A percentile compares a stretch with the other conserved stretches of the same genome.
phyloP scores from a whole-genome alignment of 306 rosid species.

The Casuarina cunninghamiana region DNA sequence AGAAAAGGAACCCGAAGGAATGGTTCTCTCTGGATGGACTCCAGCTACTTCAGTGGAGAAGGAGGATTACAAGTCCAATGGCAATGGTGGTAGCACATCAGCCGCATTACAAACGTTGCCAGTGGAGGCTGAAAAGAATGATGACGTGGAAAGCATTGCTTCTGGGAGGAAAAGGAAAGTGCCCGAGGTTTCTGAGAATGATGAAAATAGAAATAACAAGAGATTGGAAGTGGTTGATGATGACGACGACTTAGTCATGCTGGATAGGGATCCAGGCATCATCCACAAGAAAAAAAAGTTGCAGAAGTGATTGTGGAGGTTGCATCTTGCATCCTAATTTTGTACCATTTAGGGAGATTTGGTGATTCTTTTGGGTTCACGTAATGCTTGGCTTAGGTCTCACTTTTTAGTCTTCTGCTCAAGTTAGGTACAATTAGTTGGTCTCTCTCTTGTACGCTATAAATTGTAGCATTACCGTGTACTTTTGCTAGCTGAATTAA shows the following conservation, averaged over 20 bases:
- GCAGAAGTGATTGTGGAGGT: constrained; percentile 42
- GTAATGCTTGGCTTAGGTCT: constrained; percentile 46
- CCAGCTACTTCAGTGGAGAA: constrained; percentile 55
- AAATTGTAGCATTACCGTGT: constrained; percentile 41
- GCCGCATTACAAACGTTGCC: constrained; percentile 22
- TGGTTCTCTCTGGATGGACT: constrained; percentile 92
- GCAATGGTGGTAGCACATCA: constrained; percentile 63
- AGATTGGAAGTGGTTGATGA: constrained; percentile 68
- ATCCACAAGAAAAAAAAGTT: constrained; percentile 62
- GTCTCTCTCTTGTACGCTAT: constrained; percentile 20
- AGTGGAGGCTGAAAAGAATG: constrained; percentile 40
- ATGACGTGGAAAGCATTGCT: constrained; percentile 34
- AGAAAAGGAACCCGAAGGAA: constrained; percentile 96
- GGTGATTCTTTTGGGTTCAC: constrained; percentile 66
- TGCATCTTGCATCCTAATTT: constrained; percentile 50
- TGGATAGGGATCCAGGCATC: constrained; percentile 45
- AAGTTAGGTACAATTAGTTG: constrained; percentile 33
- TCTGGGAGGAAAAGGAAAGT: constrained; percentile 63
- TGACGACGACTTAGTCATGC: constrained; percentile 63
- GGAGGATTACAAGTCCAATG: constrained; percentile 45
- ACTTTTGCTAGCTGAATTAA: constrained; percentile 45
- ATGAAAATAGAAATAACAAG: constrained; percentile 36
- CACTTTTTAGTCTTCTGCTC: constrained; percentile 38
- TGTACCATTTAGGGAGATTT: constrained; percentile 64
- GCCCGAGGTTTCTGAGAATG: constrained; percentile 33